Evolutionary conservation across 2,329 filamentous ascomycete species (phyloP).

Genomic region (Curvularia eragrostidis): DNA sequence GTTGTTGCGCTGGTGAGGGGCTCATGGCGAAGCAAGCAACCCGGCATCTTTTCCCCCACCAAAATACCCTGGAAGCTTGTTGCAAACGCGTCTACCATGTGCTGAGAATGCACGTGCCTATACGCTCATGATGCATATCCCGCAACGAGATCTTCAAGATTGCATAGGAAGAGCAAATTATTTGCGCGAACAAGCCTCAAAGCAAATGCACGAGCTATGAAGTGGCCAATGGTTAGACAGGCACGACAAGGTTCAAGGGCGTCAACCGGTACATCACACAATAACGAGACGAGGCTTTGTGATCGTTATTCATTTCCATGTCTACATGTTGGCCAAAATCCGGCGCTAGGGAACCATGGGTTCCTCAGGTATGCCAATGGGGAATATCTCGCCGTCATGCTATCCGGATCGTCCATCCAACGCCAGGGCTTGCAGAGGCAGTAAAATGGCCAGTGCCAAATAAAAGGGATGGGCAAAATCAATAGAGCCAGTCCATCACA

Average conservation of each 20-base stretch:
- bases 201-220: not conserved
- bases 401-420: conserved; percentile 29
- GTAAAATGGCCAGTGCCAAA: conserved; percentile 23
- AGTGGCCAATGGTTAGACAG: not conserved
- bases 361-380: conserved; percentile 20
- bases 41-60: conserved; percentile 1
- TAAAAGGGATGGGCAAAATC: conserved; percentile 8
- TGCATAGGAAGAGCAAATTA: not conserved
- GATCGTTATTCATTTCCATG: conserved; percentile 28
- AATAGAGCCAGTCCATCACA: conserved; percentile 3
- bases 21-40: not conserved
- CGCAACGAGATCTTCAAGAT: not conserved
- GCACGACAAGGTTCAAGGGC: not conserved
- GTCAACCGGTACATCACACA: not conserved
- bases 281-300: not conserved
- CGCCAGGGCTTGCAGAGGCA: conserved; percentile 25
- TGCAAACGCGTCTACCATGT: not conserved
- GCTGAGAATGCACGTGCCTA: not conserved
- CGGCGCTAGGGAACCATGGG: conserved; percentile 6
- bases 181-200: not conserved
- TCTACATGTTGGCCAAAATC: conserved; percentile 21
- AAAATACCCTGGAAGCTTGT: not conserved
- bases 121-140: not conserved
- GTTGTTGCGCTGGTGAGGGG: conserved; percentile 1
- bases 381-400: conserved; percentile 26